These are phyloP conservation scores for Eleusine indica DNA, from an alignment of 176 grass and related monocot species.

Conservation along the genomic window DNA sequence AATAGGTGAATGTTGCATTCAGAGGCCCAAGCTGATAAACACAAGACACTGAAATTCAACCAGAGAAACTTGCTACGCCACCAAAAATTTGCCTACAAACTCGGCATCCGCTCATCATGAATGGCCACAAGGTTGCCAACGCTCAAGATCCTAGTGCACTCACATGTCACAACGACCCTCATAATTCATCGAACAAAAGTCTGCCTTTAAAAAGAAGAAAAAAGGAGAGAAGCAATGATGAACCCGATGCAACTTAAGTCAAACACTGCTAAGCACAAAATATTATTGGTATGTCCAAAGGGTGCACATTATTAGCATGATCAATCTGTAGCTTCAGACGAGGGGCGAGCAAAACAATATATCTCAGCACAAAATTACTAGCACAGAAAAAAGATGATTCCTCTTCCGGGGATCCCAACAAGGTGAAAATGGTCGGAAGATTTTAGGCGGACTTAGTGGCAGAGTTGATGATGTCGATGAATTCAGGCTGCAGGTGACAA, in stretches of 20 bases:
- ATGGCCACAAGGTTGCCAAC: background rate
- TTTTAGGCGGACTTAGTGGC: constrained; percentile 68
- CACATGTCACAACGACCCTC: background rate
- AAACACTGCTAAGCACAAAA: constrained; percentile 8
- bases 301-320: constrained; percentile 44
- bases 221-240: fast-evolving
- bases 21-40: background rate
- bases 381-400: constrained; percentile 16
- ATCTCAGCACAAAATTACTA: constrained; percentile 48
- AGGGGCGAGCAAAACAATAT: background rate
- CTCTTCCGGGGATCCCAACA: background rate
- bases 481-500: constrained; percentile 61
- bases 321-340: constrained; percentile 27
- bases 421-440: background rate
- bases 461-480: constrained; percentile 93
- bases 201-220: background rate
- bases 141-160: background rate
- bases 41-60: background rate
- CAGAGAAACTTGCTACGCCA: background rate
- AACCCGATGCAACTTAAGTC: background rate
- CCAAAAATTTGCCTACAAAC: background rate
- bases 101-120: background rate
- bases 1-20: constrained; percentile 8
- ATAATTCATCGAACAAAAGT: background rate
- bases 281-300: constrained; percentile 32